Evolutionary conservation across 1,139 yeast genomes (phyloP).

Genomic region (Yamadazyma diddensiae): DNA sequence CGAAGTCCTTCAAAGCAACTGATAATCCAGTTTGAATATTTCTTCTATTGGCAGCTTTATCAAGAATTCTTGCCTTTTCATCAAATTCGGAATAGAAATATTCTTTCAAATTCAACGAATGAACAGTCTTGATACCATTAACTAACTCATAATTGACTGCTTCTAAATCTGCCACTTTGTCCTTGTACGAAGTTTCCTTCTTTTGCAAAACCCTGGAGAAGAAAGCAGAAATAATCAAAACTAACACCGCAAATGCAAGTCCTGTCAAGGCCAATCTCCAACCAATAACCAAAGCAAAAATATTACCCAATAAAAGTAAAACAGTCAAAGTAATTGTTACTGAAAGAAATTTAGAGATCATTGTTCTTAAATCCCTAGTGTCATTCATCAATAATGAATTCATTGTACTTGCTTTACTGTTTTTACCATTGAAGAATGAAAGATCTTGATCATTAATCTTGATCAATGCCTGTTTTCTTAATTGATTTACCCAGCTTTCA

Average conservation of each 20-base stretch:
- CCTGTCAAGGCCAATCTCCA: conserved; percentile 89
- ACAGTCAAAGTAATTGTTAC: conserved; percentile 51
- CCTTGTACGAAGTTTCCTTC: conserved; percentile 61
- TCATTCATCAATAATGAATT: conserved; percentile 76
- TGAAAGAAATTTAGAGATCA: conserved; percentile 61
- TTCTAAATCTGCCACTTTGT: conserved; percentile 53
- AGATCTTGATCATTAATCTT: conserved; percentile 53
- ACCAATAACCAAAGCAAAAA: conserved; percentile 78
- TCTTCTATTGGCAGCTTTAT: conserved; percentile 39
- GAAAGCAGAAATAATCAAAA: conserved; percentile 46
- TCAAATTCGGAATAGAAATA: conserved; percentile 44
- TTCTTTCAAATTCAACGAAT: conserved; percentile 48
- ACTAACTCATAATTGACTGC: conserved; percentile 56
- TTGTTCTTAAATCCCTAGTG: conserved; percentile 66
- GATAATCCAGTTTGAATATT: conserved; percentile 63
- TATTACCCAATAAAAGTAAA: conserved; percentile 56
- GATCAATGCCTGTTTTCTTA: conserved; percentile 51
- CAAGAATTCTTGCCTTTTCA: conserved; percentile 23
- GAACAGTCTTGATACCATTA: conserved; percentile 60
- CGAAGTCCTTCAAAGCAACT: conserved; percentile 51
- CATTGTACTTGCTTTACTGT: conserved; percentile 51
- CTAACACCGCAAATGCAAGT: conserved; percentile 65
- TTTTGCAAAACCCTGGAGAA: conserved; percentile 52
- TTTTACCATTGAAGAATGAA: conserved; percentile 47
- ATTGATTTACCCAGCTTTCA: conserved; percentile 61